A percentile compares a stretch with the other conserved stretches of the same genome.
These are phyloP conservation scores for Imleria badia DNA, from an alignment of 768 basidiomycete genomes.

Conservation along the genomic window DNA sequence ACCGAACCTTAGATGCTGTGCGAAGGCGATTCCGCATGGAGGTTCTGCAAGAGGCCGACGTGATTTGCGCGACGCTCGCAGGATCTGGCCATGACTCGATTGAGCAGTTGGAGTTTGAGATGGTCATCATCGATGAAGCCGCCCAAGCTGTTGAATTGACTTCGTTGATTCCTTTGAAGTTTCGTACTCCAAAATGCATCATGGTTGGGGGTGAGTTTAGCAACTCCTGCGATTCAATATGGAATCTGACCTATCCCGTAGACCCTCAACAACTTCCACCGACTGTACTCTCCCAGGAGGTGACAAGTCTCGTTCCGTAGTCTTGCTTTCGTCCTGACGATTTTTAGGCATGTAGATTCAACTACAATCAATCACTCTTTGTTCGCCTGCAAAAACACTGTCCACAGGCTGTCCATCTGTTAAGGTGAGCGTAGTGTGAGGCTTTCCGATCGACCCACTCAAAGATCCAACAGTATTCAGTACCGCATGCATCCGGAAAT, in stretches of 20 bases:
- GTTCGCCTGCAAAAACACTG: constrained; percentile 82
- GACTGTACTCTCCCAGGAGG: constrained; percentile 71
- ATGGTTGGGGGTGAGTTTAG: constrained; percentile 77
- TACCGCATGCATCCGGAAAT: constrained; percentile 99
- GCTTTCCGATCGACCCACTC: neutral
- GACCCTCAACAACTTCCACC: constrained; percentile 96
- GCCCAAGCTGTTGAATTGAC: constrained; percentile 96
- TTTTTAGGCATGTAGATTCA: constrained; percentile 58
- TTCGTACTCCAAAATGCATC: constrained; percentile 76
- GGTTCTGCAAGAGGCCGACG: constrained; percentile 85
- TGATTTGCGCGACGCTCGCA: constrained; percentile 91
- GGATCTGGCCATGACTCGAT: constrained; percentile 90
- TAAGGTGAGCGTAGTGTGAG: constrained; percentile 58
- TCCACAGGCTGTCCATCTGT: constrained; percentile 83
- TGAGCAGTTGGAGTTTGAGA: constrained; percentile 84
- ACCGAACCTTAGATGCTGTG: constrained; percentile 78
- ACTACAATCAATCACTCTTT: constrained; percentile 91
- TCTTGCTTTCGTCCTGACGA: constrained; percentile 15
- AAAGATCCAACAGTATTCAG: constrained; percentile 68
- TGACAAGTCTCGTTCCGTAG: constrained; percentile 32
- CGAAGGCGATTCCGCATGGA: constrained; percentile 71
- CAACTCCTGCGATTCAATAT: neutral
- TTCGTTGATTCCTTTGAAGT: constrained; percentile 93
- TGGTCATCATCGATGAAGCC: constrained; percentile 97
- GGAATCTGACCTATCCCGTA: constrained; percentile 18